phyloP scores from a whole-genome alignment of 1,284 basidiomycete genomes.

The Pseudozyma sp. region DNA sequence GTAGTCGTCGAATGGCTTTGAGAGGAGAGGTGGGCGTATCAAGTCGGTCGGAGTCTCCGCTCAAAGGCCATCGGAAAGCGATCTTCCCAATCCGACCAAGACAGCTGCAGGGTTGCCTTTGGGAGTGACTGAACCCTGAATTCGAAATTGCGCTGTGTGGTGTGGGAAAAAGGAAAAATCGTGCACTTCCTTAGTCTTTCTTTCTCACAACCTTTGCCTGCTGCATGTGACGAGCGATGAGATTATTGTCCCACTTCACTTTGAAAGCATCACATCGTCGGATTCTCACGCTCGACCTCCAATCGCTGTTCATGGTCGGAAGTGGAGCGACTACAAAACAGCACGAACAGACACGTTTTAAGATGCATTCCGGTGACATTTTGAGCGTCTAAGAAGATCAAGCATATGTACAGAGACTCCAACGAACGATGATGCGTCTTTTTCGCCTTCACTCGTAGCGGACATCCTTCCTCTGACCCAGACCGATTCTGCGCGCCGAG shows the following conservation, averaged over 20 bases:
- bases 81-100: neutral
- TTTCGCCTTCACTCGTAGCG: constrained; percentile 23
- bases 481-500: constrained; percentile 39
- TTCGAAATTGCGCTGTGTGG: neutral
- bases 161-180: neutral
- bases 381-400: neutral
- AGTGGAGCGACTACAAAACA: neutral
- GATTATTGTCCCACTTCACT: no score
- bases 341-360: neutral
- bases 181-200: no score
- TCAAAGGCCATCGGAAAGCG: neutral
- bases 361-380: constrained; percentile 13
- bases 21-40: no score
- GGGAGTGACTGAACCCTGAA: neutral
- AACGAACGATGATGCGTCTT: neutral
- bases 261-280: no score
- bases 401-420: neutral
- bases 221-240: no score
- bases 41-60: neutral
- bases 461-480: constrained; percentile 43
- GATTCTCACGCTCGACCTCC: no score
- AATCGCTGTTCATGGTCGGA: no score
- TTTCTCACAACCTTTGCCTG: neutral
- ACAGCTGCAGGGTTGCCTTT: neutral
- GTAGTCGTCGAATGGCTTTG: no score